Evolutionary conservation across 1,139 yeast genomes (phyloP).

Genomic region (Geotrichum reessii): DNA sequence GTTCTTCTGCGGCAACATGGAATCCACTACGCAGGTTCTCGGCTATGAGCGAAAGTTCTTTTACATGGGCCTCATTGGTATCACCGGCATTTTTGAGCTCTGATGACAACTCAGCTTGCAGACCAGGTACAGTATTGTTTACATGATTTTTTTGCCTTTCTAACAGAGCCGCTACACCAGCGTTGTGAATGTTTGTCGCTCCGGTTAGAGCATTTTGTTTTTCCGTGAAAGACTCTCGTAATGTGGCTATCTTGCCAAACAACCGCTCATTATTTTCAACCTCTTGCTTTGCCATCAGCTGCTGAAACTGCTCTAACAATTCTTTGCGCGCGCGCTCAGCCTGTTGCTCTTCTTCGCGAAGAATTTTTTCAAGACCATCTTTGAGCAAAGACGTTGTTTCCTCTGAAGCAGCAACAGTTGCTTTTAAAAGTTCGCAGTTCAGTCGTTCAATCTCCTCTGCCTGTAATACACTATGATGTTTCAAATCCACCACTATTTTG

Average conservation of each 20-base stretch:
- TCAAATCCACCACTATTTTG: conserved; percentile 2
- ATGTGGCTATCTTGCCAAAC: not conserved
- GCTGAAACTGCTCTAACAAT: conserved; percentile 12
- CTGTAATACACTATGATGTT: conserved; percentile 17
- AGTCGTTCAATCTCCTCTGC: not conserved
- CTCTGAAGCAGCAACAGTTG: not conserved
- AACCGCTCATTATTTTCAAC: conserved; percentile 1
- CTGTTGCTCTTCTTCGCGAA: conserved; percentile 6
- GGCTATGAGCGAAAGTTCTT: not conserved
- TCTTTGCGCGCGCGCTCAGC: conserved; percentile 12
- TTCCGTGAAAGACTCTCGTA: not conserved
- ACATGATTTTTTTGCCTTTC: not conserved
- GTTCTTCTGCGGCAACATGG: not conserved
- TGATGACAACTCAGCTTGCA: not conserved
- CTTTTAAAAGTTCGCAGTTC: conserved; percentile 2
- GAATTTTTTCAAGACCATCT: not conserved
- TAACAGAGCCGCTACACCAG: conserved; percentile 1
- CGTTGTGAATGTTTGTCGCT: conserved; percentile 1
- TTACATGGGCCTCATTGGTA: not conserved
- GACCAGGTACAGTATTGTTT: not conserved
- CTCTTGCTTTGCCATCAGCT: conserved; percentile 10
- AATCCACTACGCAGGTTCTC: conserved; percentile 1
- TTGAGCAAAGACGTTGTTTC: conserved; percentile 1
- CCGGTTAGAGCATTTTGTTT: not conserved
- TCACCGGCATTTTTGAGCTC: not conserved